Evolutionary conservation across 768 basidiomycete species (phyloP).

Genomic region (Baorangia bicolor): DNA sequence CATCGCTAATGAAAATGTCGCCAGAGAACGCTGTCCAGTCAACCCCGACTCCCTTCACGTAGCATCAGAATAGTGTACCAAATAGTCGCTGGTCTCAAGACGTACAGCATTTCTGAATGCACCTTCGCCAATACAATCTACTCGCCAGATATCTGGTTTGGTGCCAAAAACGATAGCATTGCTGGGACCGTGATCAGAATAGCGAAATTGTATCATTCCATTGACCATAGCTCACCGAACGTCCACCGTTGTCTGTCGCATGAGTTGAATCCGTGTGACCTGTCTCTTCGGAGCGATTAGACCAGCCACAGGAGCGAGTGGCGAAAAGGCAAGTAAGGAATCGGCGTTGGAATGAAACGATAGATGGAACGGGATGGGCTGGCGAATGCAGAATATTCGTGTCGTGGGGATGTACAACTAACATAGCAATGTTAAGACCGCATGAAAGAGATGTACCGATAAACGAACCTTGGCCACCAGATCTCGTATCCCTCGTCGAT

Average conservation of each 20-base stretch:
- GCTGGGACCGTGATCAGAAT: constrained; percentile 30
- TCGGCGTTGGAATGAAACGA: constrained; percentile 53
- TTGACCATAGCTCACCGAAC: constrained; percentile 39
- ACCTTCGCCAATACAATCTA: constrained; percentile 64
- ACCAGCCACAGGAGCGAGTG: constrained; percentile 49
- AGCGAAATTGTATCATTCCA: neutral
- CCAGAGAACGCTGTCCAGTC: constrained; percentile 63
- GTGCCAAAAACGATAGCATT: constrained; percentile 47
- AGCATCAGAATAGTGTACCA: constrained; percentile 3
- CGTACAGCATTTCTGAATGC: constrained; percentile 55
- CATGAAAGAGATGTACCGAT: neutral
- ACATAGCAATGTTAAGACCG: neutral
- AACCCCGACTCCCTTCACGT: constrained; percentile 56
- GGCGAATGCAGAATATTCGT: constrained; percentile 54
- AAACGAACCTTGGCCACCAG: constrained; percentile 36
- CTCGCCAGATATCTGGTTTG: constrained; percentile 72
- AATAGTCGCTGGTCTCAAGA: constrained; percentile 2
- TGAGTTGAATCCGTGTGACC: constrained; percentile 55
- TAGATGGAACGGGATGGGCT: constrained; percentile 68
- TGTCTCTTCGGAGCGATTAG: constrained; percentile 29
- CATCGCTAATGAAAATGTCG: constrained; percentile 51
- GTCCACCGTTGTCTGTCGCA: constrained; percentile 69
- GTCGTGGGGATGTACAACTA: constrained; percentile 57
- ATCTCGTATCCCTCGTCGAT: constrained; percentile 36
- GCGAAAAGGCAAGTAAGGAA: constrained; percentile 60